Evolutionary conservation across 169 alveolate species (phyloP).

Genomic region (Plasmodium ovale): DNA sequence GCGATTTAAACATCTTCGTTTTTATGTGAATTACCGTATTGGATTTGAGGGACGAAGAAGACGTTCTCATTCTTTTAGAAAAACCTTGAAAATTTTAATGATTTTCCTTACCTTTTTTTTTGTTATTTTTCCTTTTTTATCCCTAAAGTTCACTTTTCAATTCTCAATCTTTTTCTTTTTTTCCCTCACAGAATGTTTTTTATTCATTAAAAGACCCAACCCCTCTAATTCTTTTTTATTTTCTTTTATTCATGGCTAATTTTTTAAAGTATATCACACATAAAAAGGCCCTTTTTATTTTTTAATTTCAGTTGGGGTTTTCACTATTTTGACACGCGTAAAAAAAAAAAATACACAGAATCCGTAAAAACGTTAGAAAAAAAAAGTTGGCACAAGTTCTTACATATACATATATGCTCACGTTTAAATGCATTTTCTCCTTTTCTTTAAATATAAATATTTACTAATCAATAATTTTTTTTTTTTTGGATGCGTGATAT

Average conservation of each 20-base stretch:
- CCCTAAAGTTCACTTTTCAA: background rate
- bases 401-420: too few relatives aligned
- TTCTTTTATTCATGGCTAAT: conserved; percentile 30
- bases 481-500: too few relatives aligned
- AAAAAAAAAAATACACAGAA: too few relatives aligned
- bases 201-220: conserved; percentile 28
- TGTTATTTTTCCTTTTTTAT: background rate
- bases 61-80: background rate
- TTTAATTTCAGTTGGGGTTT: background rate
- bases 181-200: conserved; percentile 10
- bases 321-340: too few relatives aligned
- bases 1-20: background rate
- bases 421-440: too few relatives aligned
- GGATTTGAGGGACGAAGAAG: background rate
- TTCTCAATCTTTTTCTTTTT: background rate
- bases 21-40: background rate
- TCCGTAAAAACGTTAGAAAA: too few relatives aligned
- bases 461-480: too few relatives aligned
- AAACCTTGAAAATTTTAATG: background rate
- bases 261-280: conserved; percentile 15
- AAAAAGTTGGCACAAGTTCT: background rate
- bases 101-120: conserved; percentile 9
- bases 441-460: too few relatives aligned
- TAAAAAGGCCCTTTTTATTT: background rate
- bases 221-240: background rate